These are phyloP conservation scores for Tolypocladium sp. DNA, from an alignment of 2,329 filamentous ascomycete species.

Conservation along the genomic window DNA sequence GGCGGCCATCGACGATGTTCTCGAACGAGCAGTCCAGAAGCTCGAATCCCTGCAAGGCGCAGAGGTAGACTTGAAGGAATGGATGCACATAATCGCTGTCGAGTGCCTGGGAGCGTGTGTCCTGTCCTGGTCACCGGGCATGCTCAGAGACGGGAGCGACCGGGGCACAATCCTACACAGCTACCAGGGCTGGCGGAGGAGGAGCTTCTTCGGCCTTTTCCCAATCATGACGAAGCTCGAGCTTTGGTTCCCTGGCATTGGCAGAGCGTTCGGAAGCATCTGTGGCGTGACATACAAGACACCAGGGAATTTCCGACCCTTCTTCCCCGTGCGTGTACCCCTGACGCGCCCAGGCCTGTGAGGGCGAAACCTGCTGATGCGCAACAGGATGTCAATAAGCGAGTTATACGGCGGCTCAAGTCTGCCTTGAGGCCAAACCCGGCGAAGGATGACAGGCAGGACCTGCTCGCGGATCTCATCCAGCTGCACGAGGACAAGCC, in stretches of 20 bases:
- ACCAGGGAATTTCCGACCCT: constrained; percentile 33
- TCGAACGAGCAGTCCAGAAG: constrained; percentile 23
- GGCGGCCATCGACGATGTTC: constrained; percentile 28
- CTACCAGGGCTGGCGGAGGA: constrained; percentile 41
- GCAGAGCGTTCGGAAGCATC: constrained; percentile 28
- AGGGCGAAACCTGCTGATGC: neutral
- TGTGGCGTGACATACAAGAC: constrained; percentile 38
- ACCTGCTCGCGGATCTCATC: constrained; percentile 38
- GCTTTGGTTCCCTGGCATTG: constrained; percentile 24
- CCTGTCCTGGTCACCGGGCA: constrained; percentile 42
- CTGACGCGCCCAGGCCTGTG: neutral
- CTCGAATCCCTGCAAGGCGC: constrained; percentile 25
- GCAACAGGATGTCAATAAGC: constrained; percentile 22
- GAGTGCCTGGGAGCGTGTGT: constrained; percentile 41
- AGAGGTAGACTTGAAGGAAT: constrained; percentile 39
- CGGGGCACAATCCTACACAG: constrained; percentile 37
- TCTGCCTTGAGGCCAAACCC: constrained; percentile 16
- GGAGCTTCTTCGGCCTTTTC: constrained; percentile 43
- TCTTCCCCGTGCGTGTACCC: constrained; percentile 35
- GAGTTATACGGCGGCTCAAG: constrained; percentile 24
- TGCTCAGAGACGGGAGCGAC: constrained; percentile 33
- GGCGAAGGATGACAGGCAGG: constrained; percentile 21
- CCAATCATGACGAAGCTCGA: constrained; percentile 30
- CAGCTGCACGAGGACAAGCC: constrained; percentile 33
- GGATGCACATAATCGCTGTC: constrained; percentile 48